Base-by-base conservation (phyloP, 2,329 filamentous ascomycete genomes). In the Penicillium sclerotigenum region DNA sequence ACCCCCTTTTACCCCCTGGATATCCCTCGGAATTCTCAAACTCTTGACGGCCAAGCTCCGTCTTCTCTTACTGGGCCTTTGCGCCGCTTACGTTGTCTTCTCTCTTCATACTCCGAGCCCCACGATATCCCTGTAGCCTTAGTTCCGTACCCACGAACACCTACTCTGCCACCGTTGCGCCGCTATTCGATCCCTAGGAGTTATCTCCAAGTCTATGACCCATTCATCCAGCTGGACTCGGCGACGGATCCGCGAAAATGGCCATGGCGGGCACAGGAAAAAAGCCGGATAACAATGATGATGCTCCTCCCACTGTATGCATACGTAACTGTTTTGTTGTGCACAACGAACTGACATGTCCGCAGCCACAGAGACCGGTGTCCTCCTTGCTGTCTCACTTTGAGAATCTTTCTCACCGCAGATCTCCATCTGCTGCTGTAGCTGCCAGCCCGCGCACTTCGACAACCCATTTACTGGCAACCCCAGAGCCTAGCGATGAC, bases 301-400 rank as follows among this genome's bases (percentile, higher is more conserved):
- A 70, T 59, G 68, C 68, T 53, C 67, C 73, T 54, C 67, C 73
- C 36, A 72, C 74, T 65, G 72, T 74, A 71, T 59, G 69, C 54
- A 58, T 57, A 58, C 58, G 45, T 58, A 58, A 50, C 57, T 53
- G 26, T 38, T 38, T 47, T 51, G 45, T 57, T 49, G 48, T 42
- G 59, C 58, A 52, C 52, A 56, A 41, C 52, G 31, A 51, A 58
- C 59, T 66, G 47, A 59, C 51, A 51, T 47, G 22, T 28, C 54
- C 13, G 38, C 38, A 48, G 57, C 47, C 59, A 47, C 61, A 78
- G 75, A 76, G 72, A 68, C 77, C 78, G 4, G 78, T 80, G 5
- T 80, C 78, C 20, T 79, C 77, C 29, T 68, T 80, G 20, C 69
- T 77, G 43, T 79, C 78, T 29, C 77, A 79, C 59, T 80, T 80